These are phyloP conservation scores for Penicillium occitanis DNA, from an alignment of 2,329 filamentous ascomycete genomes.

Conservation along the genomic window DNA sequence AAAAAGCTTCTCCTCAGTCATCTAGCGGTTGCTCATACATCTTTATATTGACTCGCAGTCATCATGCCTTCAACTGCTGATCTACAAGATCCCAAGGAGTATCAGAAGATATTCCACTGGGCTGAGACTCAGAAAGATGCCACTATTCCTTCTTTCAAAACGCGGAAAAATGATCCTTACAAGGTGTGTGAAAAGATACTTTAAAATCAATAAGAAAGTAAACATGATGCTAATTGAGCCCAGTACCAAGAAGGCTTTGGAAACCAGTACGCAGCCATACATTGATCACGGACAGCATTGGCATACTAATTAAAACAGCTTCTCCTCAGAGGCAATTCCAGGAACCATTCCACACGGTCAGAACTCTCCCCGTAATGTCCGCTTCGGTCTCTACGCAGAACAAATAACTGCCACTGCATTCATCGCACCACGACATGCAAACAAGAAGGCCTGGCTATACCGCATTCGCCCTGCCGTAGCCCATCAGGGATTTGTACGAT, in stretches of 20 bases:
- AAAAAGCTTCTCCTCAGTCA: neutral
- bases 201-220: neutral
- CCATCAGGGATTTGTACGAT: conserved; percentile 52
- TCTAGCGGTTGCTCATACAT: neutral
- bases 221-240: conserved; percentile 19
- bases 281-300: conserved; percentile 18
- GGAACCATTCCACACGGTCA: conserved; percentile 41
- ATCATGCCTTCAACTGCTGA: conserved; percentile 31
- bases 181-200: conserved; percentile 36
- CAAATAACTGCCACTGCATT: conserved; percentile 61
- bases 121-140: conserved; percentile 61
- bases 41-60: neutral
- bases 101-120: conserved; percentile 58
- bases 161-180: conserved; percentile 56
- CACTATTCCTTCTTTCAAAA: conserved; percentile 54
- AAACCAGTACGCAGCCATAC: conserved; percentile 43
- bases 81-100: conserved; percentile 40
- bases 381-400: conserved; percentile 38
- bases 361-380: conserved; percentile 40
- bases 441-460: conserved; percentile 61
- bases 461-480: conserved; percentile 57
- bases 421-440: conserved; percentile 56
- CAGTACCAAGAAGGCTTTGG: conserved; percentile 59
- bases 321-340: conserved; percentile 40
- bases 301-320: conserved; percentile 34